Evolutionary conservation across 2,329 filamentous ascomycete genomes (phyloP), one percentile per base, ranked within the genome.

Genomic region (Exserohilum turcica): DNA sequence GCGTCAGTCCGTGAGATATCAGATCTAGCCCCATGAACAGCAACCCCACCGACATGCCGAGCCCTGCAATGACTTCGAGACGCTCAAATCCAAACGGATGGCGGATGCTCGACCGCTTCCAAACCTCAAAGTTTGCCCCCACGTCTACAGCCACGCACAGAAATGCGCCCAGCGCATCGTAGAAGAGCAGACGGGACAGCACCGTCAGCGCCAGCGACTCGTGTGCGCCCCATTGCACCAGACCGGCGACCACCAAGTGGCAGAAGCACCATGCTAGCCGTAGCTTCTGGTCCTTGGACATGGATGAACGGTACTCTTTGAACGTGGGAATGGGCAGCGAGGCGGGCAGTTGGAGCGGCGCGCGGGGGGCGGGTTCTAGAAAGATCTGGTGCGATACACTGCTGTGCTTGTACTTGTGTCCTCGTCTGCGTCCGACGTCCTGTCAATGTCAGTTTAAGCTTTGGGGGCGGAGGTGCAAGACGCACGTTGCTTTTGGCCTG

Each of bases 1-100:
- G 93, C 71, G 96, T 94, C 13, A 96, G 80, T 55, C 91, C 93
- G 73, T 99, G 94, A 35, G 91, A 96, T 56, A 99, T 88, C 43
- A 99, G 85, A 67, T 99, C 94, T 67, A 97, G 88, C 16, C 93
- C 93, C 80, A 96, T 96, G 76, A 99, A 99, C n/a, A 96, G 84
- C 10, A 99, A 84, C 57, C 97, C 91, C 33, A 99, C 89, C 45
- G 92, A 95, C 86, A 97, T 91, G 56, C 92, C 94, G 61, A 99
- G 96, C 15, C 94, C 94, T 31, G 92, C 92, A 13, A 99, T 84
- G 5, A 99, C 93, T 75, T 99, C 94, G 53, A 90, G 90, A 48
- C 94, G 86, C 77, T 97, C 91, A 19, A 99, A 84, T 3, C 84
- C 92, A 70, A 99, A 99, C 0, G 94, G 94, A 75, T 99, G 92